Base-by-base conservation (phyloP, 1,284 basidiomycete genomes). In the Mycosarcoma mackinlayi region DNA sequence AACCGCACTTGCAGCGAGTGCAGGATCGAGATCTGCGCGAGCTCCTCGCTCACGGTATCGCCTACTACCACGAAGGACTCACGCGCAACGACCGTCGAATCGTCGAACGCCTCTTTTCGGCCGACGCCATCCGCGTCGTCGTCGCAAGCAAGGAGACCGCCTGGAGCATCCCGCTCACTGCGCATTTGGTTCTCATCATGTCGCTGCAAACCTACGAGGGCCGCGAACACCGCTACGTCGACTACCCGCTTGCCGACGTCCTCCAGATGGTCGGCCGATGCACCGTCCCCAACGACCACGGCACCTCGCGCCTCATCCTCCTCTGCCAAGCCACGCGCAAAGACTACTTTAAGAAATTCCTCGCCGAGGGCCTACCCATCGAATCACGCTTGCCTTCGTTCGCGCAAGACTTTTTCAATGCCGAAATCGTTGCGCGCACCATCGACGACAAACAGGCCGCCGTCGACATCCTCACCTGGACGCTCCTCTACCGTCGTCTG, bases 111-210 rank as follows among this genome's bases (percentile, higher is more conserved):
- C 84, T 98, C 53, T 98, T 95, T 84, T 87, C 93, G 77, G 91
- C 92, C 3, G 94, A 94, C 19, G 96, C 94, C 6, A 94, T 98
- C 62, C 94, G 96, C 81, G 90, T 97, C 10, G 85, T 98, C 48
- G 89, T 98, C 41, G 95, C 94, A 0, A 94, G 92, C 14, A 94
- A 94, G 85, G 95, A 98, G 78, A 93, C 92, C 0, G 92, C 93
- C 0, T 98, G 96, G 96, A 93, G 89, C 80, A 86, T 98, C 19
- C 94, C 96, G 0, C 88, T 97, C 28, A 89, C 91, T 0, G 90
- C 92, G 60, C 96, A 97, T 84, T 93, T 98, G 91, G 94, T 98
- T 46, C 90, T 99, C 79, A 92, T 98, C 79, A 97, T 98, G 93
- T 94, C 94, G 27, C 92, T 98, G 1, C 96, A 98, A 83, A 91